phyloP scores from a whole-genome alignment of 2,329 filamentous ascomycete genomes.

The Madurella mycetomatis region DNA sequence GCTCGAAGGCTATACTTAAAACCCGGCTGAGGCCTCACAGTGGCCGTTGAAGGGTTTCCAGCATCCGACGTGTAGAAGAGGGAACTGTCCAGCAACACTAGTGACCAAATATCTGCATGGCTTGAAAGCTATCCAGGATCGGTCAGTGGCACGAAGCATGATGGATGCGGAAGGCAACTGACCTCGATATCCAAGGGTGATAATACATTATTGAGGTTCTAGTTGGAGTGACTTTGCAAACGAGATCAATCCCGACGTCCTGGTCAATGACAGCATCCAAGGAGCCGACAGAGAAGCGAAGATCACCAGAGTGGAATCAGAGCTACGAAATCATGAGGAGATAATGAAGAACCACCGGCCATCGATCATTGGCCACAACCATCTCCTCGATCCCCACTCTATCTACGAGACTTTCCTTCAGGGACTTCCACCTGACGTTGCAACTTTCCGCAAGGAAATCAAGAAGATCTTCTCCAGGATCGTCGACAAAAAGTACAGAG shows the following conservation, averaged over 20 bases:
- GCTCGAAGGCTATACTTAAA: background rate
- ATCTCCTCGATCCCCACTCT: slow-evolving; percentile 61
- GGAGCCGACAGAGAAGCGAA: slow-evolving; percentile 19
- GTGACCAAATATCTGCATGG: background rate
- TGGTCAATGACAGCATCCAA: too few species aligned
- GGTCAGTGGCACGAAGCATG: too few species aligned
- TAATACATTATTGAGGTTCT: too few species aligned
- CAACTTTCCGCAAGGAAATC: slow-evolving; percentile 48
- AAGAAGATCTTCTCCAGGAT: slow-evolving; percentile 43
- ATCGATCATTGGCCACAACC: slow-evolving; percentile 59
- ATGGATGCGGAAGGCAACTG: too few species aligned
- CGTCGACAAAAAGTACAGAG: slow-evolving; percentile 63
- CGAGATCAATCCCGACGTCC: too few species aligned
- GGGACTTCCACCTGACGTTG: slow-evolving; percentile 47
- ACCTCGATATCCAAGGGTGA: too few species aligned
- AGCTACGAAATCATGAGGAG: slow-evolving; percentile 26
- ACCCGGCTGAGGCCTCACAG: background rate
- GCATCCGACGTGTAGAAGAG: background rate
- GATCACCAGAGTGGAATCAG: slow-evolving; percentile 6
- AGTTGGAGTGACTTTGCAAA: too few species aligned
- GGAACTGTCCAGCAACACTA: background rate
- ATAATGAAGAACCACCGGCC: slow-evolving; percentile 30
- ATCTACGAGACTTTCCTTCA: slow-evolving; percentile 60
- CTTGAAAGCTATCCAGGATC: background rate
- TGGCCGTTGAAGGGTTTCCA: background rate